Conservation (phyloP, 305 asterid genomes). For the Fraxinus dipetala region DNA sequence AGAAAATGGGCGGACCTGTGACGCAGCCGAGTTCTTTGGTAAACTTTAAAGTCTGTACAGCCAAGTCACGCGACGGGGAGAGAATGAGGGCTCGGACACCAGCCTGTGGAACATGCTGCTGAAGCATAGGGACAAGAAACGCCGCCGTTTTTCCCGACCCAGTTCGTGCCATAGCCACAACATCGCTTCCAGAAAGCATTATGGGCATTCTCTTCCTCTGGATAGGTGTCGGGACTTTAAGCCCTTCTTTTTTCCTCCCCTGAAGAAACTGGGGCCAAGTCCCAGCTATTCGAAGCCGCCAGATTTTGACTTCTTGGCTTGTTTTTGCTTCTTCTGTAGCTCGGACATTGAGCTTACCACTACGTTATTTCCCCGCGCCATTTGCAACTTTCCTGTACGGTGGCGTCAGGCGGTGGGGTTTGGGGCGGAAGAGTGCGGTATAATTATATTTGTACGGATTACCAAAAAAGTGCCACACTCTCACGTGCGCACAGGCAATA, state of each 20-base stretch:
- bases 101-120: conserved; percentile 75
- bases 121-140: conserved; percentile 80
- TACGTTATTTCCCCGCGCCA: conserved; percentile 19
- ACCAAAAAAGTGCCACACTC: too few relatives aligned
- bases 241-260: conserved; percentile 82
- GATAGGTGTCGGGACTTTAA: conserved; percentile 86
- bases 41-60: conserved; percentile 84
- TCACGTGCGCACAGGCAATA: too few relatives aligned
- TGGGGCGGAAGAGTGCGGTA: not conserved
- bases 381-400: not conserved
- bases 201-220: conserved; percentile 86
- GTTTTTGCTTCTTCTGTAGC: conserved; percentile 32
- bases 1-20: conserved; percentile 46
- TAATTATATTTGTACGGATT: too few relatives aligned
- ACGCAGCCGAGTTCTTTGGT: conserved; percentile 72
- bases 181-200: conserved; percentile 61
- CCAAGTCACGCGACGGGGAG: conserved; percentile 89
- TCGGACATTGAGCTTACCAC: conserved; percentile 60
- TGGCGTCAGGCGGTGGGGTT: not conserved
- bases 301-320: conserved; percentile 71
- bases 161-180: conserved; percentile 94
- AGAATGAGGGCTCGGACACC: conserved; percentile 84
- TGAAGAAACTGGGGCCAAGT: conserved; percentile 53
- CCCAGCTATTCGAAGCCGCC: conserved; percentile 87
- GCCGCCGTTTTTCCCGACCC: conserved; percentile 98